Conservation (phyloP, 352 stramenopile species). For the Elongisporangium senticosum region DNA sequence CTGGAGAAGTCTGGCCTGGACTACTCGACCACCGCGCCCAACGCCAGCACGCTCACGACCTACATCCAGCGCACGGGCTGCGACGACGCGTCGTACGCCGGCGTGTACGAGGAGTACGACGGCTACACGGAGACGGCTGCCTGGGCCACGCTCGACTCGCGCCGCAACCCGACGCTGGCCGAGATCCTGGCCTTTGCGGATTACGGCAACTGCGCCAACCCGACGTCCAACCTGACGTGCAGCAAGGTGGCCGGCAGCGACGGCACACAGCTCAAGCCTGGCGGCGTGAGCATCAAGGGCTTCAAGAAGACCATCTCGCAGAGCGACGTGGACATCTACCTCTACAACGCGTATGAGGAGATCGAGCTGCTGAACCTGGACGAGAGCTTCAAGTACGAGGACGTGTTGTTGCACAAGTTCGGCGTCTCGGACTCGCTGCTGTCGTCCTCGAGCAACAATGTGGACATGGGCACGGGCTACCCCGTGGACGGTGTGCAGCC, state of each 20-base stretch:
- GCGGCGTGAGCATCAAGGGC: constrained; percentile 39
- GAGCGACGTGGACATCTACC: constrained; percentile 34
- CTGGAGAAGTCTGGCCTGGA: constrained; percentile 54
- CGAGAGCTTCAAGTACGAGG: constrained; percentile 33
- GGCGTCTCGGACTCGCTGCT: constrained; percentile 34
- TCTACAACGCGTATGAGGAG: constrained; percentile 35
- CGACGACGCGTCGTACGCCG: constrained; percentile 49
- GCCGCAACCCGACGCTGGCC: constrained; percentile 51
- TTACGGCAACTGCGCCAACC: constrained; percentile 52
- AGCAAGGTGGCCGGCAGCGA: constrained; percentile 42
- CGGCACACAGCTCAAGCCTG: constrained; percentile 29
- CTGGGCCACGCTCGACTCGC: constrained; percentile 46
- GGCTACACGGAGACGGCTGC: constrained; percentile 33
- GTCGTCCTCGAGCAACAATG: constrained; percentile 20
- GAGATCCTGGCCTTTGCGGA: constrained; percentile 46
- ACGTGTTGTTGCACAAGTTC: constrained; percentile 49
- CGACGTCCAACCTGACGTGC: constrained; percentile 52
- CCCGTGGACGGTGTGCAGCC: constrained; percentile 65
- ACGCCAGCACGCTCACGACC: constrained; percentile 22
- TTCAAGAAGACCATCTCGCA: constrained; percentile 31
- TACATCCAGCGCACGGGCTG: constrained; percentile 68
- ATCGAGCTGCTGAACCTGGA: constrained; percentile 38
- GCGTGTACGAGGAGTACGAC: constrained; percentile 64
- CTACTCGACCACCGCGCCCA: constrained; percentile 31
- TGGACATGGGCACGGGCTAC: constrained; percentile 29